phyloP scores from a whole-genome alignment of 345 rosid species.

The Citrus mangshanensis region DNA sequence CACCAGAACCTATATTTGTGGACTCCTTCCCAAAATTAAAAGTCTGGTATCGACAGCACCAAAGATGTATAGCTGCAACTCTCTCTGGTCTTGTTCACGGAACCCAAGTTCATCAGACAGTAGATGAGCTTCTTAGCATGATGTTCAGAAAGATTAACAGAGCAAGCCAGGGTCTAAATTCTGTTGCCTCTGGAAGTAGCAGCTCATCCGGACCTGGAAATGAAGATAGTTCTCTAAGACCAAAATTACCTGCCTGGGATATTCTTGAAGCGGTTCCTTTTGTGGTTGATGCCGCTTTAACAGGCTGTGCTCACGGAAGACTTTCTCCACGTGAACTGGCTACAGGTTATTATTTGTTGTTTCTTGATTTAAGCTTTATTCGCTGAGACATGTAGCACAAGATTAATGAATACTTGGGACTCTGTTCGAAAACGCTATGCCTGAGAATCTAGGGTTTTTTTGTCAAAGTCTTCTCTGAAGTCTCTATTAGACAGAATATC shows the following conservation, averaged over 20 bases:
- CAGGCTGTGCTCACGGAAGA: slow-evolving; percentile 92
- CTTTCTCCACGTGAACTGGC: slow-evolving; percentile 97
- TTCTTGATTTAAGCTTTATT: slow-evolving; percentile 3
- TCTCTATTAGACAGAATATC: neutral
- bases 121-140: slow-evolving; percentile 77
- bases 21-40: slow-evolving; percentile 90
- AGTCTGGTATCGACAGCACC: slow-evolving; percentile 90
- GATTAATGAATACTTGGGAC: neutral
- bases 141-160: slow-evolving; percentile 67
- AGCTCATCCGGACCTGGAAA: slow-evolving; percentile 67
- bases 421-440: neutral
- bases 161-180: slow-evolving; percentile 54
- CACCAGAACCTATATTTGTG: slow-evolving; percentile 66
- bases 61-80: slow-evolving; percentile 81
- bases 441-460: neutral
- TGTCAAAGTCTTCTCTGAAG: neutral
- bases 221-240: slow-evolving; percentile 62
- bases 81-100: slow-evolving; percentile 84
- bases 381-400: neutral
- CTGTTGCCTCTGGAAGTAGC: slow-evolving; percentile 78
- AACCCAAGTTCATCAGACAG: slow-evolving; percentile 80
- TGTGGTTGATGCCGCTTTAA: slow-evolving; percentile 91
- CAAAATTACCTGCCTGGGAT: slow-evolving; percentile 92
- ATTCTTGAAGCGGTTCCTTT: slow-evolving; percentile 89
- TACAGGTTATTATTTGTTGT: slow-evolving; percentile 58